Conservation (phyloP, 1,284 basidiomycete genomes). For the Sutorius eximius region DNA sequence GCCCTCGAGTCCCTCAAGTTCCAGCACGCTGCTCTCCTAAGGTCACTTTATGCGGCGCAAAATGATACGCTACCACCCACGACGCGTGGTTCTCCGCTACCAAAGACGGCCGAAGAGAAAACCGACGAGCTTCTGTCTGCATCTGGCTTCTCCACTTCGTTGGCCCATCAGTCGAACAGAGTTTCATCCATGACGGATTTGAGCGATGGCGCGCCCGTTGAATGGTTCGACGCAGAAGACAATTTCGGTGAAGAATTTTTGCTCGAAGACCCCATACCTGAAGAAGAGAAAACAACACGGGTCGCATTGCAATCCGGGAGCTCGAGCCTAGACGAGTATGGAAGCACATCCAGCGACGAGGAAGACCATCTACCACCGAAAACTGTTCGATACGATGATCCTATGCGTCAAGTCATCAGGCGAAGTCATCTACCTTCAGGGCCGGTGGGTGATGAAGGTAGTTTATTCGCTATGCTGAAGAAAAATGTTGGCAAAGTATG, state of each 20-base stretch:
- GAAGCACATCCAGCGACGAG: constrained; percentile 43
- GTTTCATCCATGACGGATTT: constrained; percentile 54
- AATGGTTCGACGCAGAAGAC: constrained; percentile 71
- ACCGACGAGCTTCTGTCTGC: constrained; percentile 33
- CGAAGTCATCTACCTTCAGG: constrained; percentile 66
- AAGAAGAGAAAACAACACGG: constrained; percentile 46
- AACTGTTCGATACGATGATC: constrained; percentile 13
- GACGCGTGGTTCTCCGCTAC: constrained; percentile 43
- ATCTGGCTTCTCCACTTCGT: constrained; percentile 34
- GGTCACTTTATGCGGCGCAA: constrained; percentile 42
- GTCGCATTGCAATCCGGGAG: constrained; percentile 42
- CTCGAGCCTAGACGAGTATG: constrained; percentile 42
- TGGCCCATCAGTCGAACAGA: constrained; percentile 42
- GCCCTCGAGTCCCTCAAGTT: constrained; percentile 56
- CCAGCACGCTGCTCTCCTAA: constrained; percentile 55
- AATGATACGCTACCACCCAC: constrained; percentile 40
- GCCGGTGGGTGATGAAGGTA: constrained; percentile 81
- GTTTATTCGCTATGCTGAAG: constrained; percentile 82
- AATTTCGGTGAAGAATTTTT: constrained; percentile 70
- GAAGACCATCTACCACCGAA: constrained; percentile 24
- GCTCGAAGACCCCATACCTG: constrained; percentile 48
- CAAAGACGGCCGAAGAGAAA: constrained; percentile 53
- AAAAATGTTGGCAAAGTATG: constrained; percentile 89
- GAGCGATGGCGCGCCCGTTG: constrained; percentile 53
- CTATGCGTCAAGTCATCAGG: constrained; percentile 43